Evolutionary conservation across 1,139 yeast species (phyloP).

Genomic region (Taphrina wiesneri): DNA sequence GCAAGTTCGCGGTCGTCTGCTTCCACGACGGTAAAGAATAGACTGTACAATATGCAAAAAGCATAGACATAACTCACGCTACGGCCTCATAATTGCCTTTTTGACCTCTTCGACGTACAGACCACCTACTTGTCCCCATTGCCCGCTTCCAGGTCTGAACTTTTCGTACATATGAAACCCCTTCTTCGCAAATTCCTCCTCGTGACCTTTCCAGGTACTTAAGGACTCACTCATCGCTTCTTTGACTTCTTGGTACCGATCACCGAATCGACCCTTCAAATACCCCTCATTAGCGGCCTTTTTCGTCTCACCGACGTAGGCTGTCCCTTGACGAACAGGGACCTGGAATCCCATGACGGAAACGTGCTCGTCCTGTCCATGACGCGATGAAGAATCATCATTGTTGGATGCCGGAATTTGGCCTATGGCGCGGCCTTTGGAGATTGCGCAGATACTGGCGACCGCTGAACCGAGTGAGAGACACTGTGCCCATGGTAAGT

Average conservation of each 20-base stretch:
- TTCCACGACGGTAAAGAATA: constrained; percentile 29
- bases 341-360: constrained; percentile 16
- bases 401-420: constrained; percentile 11
- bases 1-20: constrained; percentile 35
- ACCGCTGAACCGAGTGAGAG: constrained; percentile 27
- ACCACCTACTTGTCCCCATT: constrained; percentile 27
- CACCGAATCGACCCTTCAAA: constrained; percentile 17
- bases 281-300: constrained; percentile 18
- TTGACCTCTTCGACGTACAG: constrained; percentile 11
- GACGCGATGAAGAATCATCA: neutral
- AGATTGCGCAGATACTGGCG: constrained; percentile 20
- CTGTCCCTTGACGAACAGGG: constrained; percentile 3
- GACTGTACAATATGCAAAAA: neutral
- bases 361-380: neutral
- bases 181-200: constrained; percentile 13
- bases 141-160: constrained; percentile 17
- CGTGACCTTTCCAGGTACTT: constrained; percentile 14
- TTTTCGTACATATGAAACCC: constrained; percentile 27
- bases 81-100: neutral
- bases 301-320: constrained; percentile 12
- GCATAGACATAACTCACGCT: neutral
- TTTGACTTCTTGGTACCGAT: constrained; percentile 9
- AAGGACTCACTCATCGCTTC: constrained; percentile 2
- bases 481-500: constrained; percentile 10
- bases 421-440: constrained; percentile 30